phyloP scores from a whole-genome alignment of 2,329 filamentous ascomycete genomes.

The Didymella glomerata region DNA sequence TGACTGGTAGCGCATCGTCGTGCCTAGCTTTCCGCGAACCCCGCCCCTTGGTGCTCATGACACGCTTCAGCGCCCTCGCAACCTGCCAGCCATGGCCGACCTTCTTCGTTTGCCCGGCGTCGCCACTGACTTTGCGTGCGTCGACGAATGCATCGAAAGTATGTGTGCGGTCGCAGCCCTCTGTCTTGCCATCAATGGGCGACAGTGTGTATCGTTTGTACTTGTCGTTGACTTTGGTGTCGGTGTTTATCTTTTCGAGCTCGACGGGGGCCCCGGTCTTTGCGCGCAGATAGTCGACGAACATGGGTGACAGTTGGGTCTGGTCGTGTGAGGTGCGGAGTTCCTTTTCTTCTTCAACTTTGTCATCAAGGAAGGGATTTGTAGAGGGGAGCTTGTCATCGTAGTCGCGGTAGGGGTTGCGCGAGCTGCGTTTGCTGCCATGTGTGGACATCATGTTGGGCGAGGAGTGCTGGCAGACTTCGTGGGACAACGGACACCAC shows the following conservation, averaged over 20 bases:
- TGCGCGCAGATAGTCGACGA: conserved; percentile 18
- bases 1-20: conserved; percentile 12
- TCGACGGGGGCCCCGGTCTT: conserved; percentile 15
- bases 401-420: conserved; percentile 19
- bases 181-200: conserved; percentile 27
- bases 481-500: conserved; percentile 3
- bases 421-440: conserved; percentile 16
- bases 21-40: conserved; percentile 12
- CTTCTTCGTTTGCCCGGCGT: conserved; percentile 15
- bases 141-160: conserved; percentile 28
- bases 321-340: conserved; percentile 11
- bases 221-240: conserved; percentile 7
- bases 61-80: conserved; percentile 16
- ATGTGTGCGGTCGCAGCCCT: conserved; percentile 22
- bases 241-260: conserved; percentile 9
- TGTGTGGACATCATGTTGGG: conserved; percentile 16
- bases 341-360: conserved; percentile 1
- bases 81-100: conserved; percentile 23
- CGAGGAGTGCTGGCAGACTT: conserved; percentile 7
- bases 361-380: conserved; percentile 17
- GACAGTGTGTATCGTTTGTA: conserved; percentile 18
- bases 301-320: conserved; percentile 21
- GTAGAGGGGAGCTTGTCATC: conserved; percentile 9
- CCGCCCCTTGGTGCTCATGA: conserved; percentile 19
- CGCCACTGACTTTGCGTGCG: conserved; percentile 14